These are phyloP conservation scores for Flaveria floridana DNA, from an alignment of 140 eudicot genomes.

Conservation along the genomic window DNA sequence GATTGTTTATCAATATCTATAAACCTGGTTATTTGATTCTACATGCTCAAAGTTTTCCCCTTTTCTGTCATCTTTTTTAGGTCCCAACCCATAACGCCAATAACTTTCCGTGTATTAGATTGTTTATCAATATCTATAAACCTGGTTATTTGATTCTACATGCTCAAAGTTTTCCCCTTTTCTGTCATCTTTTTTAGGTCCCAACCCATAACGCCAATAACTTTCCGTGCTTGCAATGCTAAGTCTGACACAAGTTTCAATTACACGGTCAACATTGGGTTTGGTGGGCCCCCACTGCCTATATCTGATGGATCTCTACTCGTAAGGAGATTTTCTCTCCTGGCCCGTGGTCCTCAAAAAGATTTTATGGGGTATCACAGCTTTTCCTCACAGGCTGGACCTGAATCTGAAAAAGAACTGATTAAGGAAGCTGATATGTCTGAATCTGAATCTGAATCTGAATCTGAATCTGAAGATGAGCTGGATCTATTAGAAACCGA, in stretches of 20 bases:
- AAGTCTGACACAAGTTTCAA: constrained; percentile 35
- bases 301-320: constrained; percentile 16
- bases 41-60: background rate
- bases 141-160: background rate
- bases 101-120: constrained; percentile 28
- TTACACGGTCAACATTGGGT: constrained; percentile 19
- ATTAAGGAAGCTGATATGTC: constrained; percentile 7
- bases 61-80: constrained; percentile 33
- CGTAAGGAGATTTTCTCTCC: constrained; percentile 29
- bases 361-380: constrained; percentile 27
- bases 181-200: constrained; percentile 40
- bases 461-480: constrained; percentile 33
- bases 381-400: constrained; percentile 64
- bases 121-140: background rate
- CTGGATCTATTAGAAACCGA: constrained; percentile 28
- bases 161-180: background rate
- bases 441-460: constrained; percentile 41
- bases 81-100: constrained; percentile 42
- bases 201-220: constrained; percentile 34
- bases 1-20: background rate
- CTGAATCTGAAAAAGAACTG: constrained; percentile 28
- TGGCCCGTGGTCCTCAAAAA: constrained; percentile 13
- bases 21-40: background rate
- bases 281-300: constrained; percentile 27
- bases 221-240: constrained; percentile 39